These are phyloP conservation scores for Ammopiptanthus mongolicus DNA, from an alignment of 306 rosid genomes.

Conservation along the genomic window DNA sequence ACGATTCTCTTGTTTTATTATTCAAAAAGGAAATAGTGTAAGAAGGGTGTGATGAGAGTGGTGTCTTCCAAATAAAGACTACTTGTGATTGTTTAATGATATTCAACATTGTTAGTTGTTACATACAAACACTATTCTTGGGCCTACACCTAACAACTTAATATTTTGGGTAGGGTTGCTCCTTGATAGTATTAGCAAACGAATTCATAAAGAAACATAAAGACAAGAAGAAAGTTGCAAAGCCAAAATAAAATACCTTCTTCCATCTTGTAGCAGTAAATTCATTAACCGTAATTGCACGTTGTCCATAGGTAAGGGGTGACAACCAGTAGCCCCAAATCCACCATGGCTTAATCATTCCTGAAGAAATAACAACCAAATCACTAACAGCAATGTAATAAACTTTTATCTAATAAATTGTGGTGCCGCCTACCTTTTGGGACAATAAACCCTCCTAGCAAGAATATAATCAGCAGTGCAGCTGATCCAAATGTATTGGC, in stretches of 20 bases:
- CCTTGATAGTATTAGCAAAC: neutral
- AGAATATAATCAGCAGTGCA: constrained; percentile 54
- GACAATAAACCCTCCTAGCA: constrained; percentile 79
- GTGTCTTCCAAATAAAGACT: neutral
- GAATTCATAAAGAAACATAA: neutral
- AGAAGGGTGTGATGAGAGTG: neutral
- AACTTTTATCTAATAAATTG: neutral
- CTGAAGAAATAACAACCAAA: constrained; percentile 39
- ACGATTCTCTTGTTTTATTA: neutral
- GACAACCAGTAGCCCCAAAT: constrained; percentile 84
- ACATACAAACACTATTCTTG: neutral
- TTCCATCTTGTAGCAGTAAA: constrained; percentile 79
- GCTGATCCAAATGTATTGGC: constrained; percentile 93
- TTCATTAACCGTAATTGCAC: constrained; percentile 76
- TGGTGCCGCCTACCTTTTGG: constrained; percentile 58
- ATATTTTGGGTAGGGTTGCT: neutral
- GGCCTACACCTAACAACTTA: neutral
- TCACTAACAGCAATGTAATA: neutral
- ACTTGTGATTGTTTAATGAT: neutral
- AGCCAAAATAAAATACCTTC: constrained; percentile 49
- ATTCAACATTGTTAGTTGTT: neutral
- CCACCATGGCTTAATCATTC: constrained; percentile 81
- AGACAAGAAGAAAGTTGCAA: neutral
- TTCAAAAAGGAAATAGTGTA: neutral
- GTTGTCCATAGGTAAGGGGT: constrained; percentile 76